phyloP scores from a whole-genome alignment of 1,284 basidiomycete species.

The Ustilago bromivora region DNA sequence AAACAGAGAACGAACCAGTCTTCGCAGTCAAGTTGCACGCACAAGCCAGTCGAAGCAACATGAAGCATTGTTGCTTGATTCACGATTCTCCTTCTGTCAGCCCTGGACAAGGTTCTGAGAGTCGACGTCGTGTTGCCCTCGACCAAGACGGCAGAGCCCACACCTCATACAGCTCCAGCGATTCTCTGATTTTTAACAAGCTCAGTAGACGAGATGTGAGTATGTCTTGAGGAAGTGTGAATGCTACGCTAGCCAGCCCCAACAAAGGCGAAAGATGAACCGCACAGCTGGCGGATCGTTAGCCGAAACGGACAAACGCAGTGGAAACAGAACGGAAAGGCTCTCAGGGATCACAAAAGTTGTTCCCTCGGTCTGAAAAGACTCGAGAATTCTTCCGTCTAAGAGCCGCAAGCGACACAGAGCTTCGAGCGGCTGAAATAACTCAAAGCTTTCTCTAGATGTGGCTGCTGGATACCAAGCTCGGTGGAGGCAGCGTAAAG shows the following conservation, averaged over 20 bases:
- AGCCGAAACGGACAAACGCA: not conserved
- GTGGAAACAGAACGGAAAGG: not conserved
- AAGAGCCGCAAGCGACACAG: conserved; percentile 1
- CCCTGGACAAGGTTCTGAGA: not conserved
- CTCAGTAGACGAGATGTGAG: not conserved
- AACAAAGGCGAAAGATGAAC: not conserved
- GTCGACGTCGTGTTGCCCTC: not conserved
- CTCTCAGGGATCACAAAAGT: not conserved
- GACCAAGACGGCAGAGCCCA: not conserved
- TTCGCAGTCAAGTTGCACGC: conserved; percentile 11
- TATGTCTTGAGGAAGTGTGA: not conserved
- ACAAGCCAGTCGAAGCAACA: conserved; percentile 20
- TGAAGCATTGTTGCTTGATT: not conserved
- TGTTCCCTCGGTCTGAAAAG: not conserved
- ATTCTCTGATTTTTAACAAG: too few species aligned
- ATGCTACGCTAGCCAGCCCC: not conserved
- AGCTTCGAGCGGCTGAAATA: not conserved
- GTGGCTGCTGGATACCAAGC: not conserved
- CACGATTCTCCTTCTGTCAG: not conserved
- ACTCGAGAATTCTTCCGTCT: not conserved
- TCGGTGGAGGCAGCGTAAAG: conserved; percentile 1
- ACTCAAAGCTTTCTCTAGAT: conserved; percentile 1
- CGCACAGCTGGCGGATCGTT: not conserved
- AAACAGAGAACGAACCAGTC: not conserved
- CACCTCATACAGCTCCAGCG: not conserved